Evolutionary conservation across 352 stramenopile species (phyloP).

Genomic region (Globisporangium paddicum): DNA sequence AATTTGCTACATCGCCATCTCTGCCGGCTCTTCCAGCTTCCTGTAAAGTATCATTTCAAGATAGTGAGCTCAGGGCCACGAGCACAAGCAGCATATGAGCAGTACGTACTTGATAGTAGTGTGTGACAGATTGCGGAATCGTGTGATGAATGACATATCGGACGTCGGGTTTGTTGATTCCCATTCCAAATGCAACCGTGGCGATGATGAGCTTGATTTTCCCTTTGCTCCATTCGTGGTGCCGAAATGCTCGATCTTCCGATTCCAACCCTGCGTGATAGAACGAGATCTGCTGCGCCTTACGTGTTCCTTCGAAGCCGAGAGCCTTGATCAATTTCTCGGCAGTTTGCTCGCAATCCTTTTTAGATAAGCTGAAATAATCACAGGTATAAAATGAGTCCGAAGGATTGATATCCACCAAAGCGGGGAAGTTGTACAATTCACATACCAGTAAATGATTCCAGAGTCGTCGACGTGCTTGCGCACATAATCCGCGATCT

Average conservation of each 20-base stretch:
- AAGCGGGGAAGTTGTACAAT: background rate
- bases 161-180: conserved; percentile 88
- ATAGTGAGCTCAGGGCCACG: background rate
- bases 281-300: conserved; percentile 72
- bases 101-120: conserved; percentile 81
- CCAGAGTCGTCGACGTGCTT: conserved; percentile 84
- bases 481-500: conserved; percentile 73
- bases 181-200: conserved; percentile 87
- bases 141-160: conserved; percentile 89
- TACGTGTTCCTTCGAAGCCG: conserved; percentile 65
- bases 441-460: conserved; percentile 83
- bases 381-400: background rate
- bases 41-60: conserved; percentile 20
- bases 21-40: conserved; percentile 79
- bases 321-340: conserved; percentile 77
- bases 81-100: background rate
- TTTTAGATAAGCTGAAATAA: conserved; percentile 73
- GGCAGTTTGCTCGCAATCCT: conserved; percentile 80
- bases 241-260: conserved; percentile 65
- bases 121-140: conserved; percentile 84
- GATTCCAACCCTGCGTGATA: conserved; percentile 80
- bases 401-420: background rate
- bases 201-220: conserved; percentile 89
- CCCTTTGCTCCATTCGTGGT: conserved; percentile 87
- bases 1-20: conserved; percentile 80